phyloP scores from a whole-genome alignment of 2,329 filamentous ascomycete species.

The Pseudogymnoascus sp. region DNA sequence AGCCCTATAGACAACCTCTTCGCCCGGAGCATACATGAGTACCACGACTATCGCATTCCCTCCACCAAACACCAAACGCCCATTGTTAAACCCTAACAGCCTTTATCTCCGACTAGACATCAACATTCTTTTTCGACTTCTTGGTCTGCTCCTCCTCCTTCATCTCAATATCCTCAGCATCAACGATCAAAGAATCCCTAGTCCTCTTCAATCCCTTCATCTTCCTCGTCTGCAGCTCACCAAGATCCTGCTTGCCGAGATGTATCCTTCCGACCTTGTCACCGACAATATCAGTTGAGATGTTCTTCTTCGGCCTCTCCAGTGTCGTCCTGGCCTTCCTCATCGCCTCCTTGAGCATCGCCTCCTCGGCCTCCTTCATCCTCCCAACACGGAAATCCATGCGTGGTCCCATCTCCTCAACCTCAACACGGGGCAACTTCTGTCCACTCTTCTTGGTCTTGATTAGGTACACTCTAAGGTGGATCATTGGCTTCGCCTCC shows the following conservation, averaged over 20 bases:
- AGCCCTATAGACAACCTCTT: slow-evolving; percentile 7
- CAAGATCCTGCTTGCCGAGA: slow-evolving; percentile 80
- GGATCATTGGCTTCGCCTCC: slow-evolving; percentile 47
- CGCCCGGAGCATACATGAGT: slow-evolving; percentile 8
- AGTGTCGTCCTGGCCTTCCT: slow-evolving; percentile 69
- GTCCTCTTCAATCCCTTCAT: slow-evolving; percentile 97
- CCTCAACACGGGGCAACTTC: slow-evolving; percentile 79
- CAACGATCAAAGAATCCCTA: slow-evolving; percentile 51
- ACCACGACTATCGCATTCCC: slow-evolving; percentile 8
- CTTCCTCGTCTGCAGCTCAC: slow-evolving; percentile 85
- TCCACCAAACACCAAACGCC: slow-evolving; percentile 12
- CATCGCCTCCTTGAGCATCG: slow-evolving; percentile 81
- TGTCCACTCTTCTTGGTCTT: slow-evolving; percentile 79
- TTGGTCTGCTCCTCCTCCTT: slow-evolving; percentile 24
- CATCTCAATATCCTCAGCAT: slow-evolving; percentile 38
- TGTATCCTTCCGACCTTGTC: slow-evolving; percentile 96
- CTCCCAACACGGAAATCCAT: slow-evolving; percentile 87
- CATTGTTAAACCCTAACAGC: slow-evolving; percentile 3
- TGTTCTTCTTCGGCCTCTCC: slow-evolving; percentile 90
- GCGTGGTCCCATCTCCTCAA: slow-evolving; percentile 90
- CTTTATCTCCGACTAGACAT: not conserved
- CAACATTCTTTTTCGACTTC: slow-evolving; percentile 20
- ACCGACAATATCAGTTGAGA: slow-evolving; percentile 81
- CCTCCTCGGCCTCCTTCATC: slow-evolving; percentile 66
- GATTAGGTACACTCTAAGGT: slow-evolving; percentile 76